Evolutionary conservation across 495 filamentous ascomycete genomes (phyloP).

Genomic region (Xanthoparmelia taractica): DNA sequence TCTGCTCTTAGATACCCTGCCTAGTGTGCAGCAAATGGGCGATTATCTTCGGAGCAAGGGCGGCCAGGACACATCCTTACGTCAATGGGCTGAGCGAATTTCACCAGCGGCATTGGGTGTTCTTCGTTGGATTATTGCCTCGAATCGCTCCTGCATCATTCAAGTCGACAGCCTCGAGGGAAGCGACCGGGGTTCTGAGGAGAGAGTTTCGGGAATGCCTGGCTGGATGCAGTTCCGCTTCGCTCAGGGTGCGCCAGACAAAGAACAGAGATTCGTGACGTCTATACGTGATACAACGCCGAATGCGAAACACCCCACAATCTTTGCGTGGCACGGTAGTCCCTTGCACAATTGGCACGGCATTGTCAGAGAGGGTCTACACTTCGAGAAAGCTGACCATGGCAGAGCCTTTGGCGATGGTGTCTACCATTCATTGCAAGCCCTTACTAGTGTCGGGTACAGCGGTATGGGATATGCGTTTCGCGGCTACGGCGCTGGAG

Average conservation of each 20-base stretch:
- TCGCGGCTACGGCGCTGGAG: background rate
- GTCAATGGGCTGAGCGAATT: conserved; percentile 54
- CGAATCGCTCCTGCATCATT: conserved; percentile 80
- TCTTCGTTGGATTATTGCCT: conserved; percentile 84
- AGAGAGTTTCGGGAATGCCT: conserved; percentile 57
- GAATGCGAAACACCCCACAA: conserved; percentile 49
- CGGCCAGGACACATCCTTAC: conserved; percentile 38
- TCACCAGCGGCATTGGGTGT: conserved; percentile 60
- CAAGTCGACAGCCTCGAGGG: conserved; percentile 47
- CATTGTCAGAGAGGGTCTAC: conserved; percentile 74
- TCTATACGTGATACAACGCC: conserved; percentile 47
- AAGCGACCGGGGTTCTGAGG: conserved; percentile 23
- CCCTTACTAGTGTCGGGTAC: conserved; percentile 53
- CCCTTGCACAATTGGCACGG: conserved; percentile 75
- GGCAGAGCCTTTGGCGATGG: conserved; percentile 75
- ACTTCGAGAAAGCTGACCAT: conserved; percentile 53
- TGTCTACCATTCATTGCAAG: conserved; percentile 65
- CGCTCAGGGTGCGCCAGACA: conserved; percentile 83
- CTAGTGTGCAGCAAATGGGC: conserved; percentile 56
- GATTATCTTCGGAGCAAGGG: conserved; percentile 43
- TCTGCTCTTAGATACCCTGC: conserved; percentile 60
- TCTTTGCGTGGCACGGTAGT: conserved; percentile 86
- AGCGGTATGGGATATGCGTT: conserved; percentile 10
- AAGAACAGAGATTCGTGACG: conserved; percentile 70
- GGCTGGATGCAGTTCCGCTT: conserved; percentile 78